These are phyloP conservation scores for Biscogniauxia sp. DNA, from an alignment of 2,329 filamentous ascomycete genomes.

Conservation along the genomic window DNA sequence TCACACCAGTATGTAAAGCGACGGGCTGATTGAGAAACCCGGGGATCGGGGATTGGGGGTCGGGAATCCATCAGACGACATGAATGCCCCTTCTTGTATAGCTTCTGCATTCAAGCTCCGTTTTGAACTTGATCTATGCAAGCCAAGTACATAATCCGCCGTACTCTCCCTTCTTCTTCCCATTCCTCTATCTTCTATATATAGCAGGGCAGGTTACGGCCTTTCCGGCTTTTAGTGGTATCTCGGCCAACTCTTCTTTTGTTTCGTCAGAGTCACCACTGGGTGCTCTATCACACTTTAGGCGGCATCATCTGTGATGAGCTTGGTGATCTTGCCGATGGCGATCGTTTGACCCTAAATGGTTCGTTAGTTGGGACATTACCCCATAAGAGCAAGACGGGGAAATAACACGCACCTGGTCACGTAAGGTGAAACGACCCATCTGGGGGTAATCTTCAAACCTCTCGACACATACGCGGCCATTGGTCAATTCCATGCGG, in stretches of 20 bases:
- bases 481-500: conserved; percentile 80
- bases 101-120: too few relatives aligned
- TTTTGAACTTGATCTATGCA: too few relatives aligned
- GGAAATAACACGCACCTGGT: conserved; percentile 60
- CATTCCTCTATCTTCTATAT: background rate
- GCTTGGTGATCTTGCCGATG: conserved; percentile 97
- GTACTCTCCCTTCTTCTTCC: too few relatives aligned
- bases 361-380: conserved; percentile 11
- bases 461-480: conserved; percentile 84
- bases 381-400: conserved; percentile 3
- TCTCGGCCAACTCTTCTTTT: background rate
- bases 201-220: background rate
- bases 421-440: conserved; percentile 84
- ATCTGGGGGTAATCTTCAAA: conserved; percentile 97
- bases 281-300: conserved; percentile 8
- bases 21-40: too few relatives aligned
- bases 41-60: too few relatives aligned
- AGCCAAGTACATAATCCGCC: too few relatives aligned
- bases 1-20: too few relatives aligned
- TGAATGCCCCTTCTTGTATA: too few relatives aligned
- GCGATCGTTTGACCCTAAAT: conserved; percentile 94
- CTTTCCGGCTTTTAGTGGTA: background rate
- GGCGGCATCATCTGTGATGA: conserved; percentile 49
- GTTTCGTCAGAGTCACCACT: background rate
- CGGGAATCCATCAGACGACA: too few relatives aligned